These are phyloP conservation scores for Phytophthora nicotianae DNA, from an alignment of 352 stramenopile genomes.

Conservation along the genomic window DNA sequence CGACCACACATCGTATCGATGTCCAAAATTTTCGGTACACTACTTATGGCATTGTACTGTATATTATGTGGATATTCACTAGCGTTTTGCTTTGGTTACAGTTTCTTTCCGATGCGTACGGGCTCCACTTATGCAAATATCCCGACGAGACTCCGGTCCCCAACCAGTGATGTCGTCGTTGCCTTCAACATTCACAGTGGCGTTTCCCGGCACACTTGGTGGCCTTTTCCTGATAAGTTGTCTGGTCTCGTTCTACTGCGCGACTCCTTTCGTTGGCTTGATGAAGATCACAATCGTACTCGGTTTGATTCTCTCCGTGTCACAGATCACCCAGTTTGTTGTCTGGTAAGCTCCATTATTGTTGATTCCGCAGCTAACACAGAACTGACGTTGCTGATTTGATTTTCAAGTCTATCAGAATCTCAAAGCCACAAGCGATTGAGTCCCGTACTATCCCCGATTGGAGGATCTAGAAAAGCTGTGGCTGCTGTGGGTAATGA, in stretches of 20 bases:
- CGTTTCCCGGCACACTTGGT: constrained; percentile 70
- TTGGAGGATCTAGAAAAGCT: constrained; percentile 22
- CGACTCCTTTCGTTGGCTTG: constrained; percentile 72
- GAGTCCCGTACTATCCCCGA: constrained; percentile 21
- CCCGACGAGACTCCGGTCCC: constrained; percentile 47
- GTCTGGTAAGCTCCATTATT: constrained; percentile 44
- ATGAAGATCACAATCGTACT: constrained; percentile 91
- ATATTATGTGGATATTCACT: neutral
- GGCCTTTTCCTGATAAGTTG: constrained; percentile 81
- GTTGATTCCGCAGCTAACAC: neutral
- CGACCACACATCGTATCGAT: constrained; percentile 61
- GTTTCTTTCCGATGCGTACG: constrained; percentile 58
- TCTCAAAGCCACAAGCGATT: constrained; percentile 31
- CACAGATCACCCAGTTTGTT: constrained; percentile 72
- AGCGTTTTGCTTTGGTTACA: constrained; percentile 14
- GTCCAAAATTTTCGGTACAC: constrained; percentile 62
- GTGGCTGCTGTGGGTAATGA: constrained; percentile 33
- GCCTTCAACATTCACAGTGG: constrained; percentile 62
- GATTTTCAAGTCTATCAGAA: constrained; percentile 36
- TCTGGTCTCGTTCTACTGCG: constrained; percentile 74
- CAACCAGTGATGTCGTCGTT: constrained; percentile 47
- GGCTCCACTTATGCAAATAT: constrained; percentile 40
- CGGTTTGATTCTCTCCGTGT: constrained; percentile 75
- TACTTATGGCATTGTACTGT: no score
- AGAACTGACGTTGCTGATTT: constrained; percentile 4